Evolutionary conservation across 1,284 basidiomycete genomes (phyloP).

Genomic region (Blastosporella zonata): DNA sequence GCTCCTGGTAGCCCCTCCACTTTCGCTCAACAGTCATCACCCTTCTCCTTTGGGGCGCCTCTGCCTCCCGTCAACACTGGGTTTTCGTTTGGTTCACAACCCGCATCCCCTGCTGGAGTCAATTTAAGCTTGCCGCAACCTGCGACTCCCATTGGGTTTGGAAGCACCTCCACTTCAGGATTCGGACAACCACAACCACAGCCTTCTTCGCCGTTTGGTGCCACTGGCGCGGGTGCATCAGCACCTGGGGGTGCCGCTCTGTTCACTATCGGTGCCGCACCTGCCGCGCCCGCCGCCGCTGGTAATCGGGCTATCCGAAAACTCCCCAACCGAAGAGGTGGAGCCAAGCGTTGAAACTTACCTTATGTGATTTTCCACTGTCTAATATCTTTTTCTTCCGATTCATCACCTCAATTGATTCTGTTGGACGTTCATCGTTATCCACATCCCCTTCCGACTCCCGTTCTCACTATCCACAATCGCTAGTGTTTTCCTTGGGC

Average conservation of each 20-base stretch:
- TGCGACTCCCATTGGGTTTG: slow-evolving; percentile 36
- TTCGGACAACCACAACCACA: slow-evolving; percentile 38
- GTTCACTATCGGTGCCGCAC: slow-evolving; percentile 57
- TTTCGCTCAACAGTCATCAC: slow-evolving; percentile 37
- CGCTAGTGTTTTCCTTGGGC: slow-evolving; percentile 9
- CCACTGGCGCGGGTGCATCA: slow-evolving; percentile 31
- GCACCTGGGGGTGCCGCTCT: slow-evolving; percentile 36
- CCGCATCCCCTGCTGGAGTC: slow-evolving; percentile 52
- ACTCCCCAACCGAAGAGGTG: slow-evolving; percentile 44
- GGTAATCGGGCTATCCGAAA: slow-evolving; percentile 49
- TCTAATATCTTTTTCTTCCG: slow-evolving; percentile 9
- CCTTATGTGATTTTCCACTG: not conserved
- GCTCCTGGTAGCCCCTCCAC: slow-evolving; percentile 56
- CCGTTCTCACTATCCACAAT: not conserved
- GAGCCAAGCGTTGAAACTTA: slow-evolving; percentile 33
- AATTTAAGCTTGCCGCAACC: slow-evolving; percentile 35
- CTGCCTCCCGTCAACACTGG: slow-evolving; percentile 27
- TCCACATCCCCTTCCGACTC: not conserved
- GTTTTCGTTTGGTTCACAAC: slow-evolving; percentile 49
- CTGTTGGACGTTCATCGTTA: slow-evolving; percentile 9
- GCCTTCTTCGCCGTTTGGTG: slow-evolving; percentile 40
- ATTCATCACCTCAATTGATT: slow-evolving; percentile 8
- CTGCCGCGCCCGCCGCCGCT: slow-evolving; percentile 31
- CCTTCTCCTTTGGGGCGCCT: slow-evolving; percentile 41
- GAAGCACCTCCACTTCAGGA: slow-evolving; percentile 25